Base-by-base conservation (phyloP, 148 eudicot genomes). In the Nepenthes mirabilis region DNA sequence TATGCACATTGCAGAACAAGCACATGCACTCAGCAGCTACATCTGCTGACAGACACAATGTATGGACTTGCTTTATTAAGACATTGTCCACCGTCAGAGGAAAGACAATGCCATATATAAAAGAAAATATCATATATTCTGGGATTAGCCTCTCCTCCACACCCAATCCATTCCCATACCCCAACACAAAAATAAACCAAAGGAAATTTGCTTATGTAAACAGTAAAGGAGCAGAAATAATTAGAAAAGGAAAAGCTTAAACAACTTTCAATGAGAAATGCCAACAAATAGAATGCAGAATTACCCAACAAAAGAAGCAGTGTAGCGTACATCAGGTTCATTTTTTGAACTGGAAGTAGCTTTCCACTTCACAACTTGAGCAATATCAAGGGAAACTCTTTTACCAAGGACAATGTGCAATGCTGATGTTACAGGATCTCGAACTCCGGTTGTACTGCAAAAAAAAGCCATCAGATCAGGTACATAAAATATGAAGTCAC, bases 281-380 rank as follows among this genome's bases (percentile, higher is more conserved):
- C 50, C 45, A 34, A 43, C 13, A 3, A 56, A 5, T 37, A 58
- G 2, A 56, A 45, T 37, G 33, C 55, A 54, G 49, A 58, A 57
- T 70, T 93, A 93, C 99, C 99, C 99, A 73, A 84, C 85, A 72
- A 93, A 93, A 58, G 91, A 83, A 74, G 99, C 97, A 40, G 99
- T 88, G 79, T 89, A 93, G 78, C 95, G 91, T 71, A 84, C 85
- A 68, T 68, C 80, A 58, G 95, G 96, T 76, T 93, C 87, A 61
- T 79, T 80, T 64, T 82, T 78, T 14, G 95, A 82, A 34, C 76
- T 73, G 11, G 69, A 63, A 33, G 86, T 75, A 53, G 70, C 66
- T 78, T 89, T 84, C 99, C 99, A 89, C 70, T 84, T 75, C 14
- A 93, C 91, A 67, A 93, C 84, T 80, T 93, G 99, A 76, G 95